Conservation (phyloP, 192 early-diverging fungal genomes). For the Thoreauomyces humboldtii region DNA sequence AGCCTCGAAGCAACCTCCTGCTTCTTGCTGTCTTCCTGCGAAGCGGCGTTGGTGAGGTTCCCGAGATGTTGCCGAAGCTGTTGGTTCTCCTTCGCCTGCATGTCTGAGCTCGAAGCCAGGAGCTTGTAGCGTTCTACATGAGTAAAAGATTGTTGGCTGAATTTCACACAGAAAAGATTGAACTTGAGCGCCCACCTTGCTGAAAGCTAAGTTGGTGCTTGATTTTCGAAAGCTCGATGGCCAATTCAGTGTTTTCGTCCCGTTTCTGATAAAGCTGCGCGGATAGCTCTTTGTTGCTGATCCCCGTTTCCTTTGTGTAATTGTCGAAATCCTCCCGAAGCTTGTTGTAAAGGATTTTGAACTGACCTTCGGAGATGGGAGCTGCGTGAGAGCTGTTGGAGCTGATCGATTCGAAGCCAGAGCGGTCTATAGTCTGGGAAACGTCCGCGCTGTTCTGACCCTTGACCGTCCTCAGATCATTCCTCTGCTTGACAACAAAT, state of each 20-base stretch:
- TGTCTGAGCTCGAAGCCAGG: slow-evolving; percentile 47
- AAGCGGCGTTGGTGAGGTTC: slow-evolving; percentile 46
- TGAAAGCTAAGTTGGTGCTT: slow-evolving; percentile 12
- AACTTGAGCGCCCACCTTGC: slow-evolving; percentile 14
- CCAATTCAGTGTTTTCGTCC: slow-evolving; percentile 55
- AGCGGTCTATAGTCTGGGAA: too few species aligned
- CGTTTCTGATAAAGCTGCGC: slow-evolving; percentile 48
- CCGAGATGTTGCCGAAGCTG: slow-evolving; percentile 62
- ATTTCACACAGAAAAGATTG: too few species aligned
- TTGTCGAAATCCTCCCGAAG: slow-evolving; percentile 24
- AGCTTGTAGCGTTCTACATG: slow-evolving; percentile 58
- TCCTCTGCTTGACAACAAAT: slow-evolving; percentile 24
- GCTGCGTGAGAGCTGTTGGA: not conserved
- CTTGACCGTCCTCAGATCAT: slow-evolving; percentile 6
- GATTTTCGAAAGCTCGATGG: slow-evolving; percentile 49
- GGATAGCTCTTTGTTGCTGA: slow-evolving; percentile 57
- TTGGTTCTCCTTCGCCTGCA: slow-evolving; percentile 58
- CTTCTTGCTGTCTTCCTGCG: slow-evolving; percentile 59
- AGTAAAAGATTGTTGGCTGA: too few species aligned
- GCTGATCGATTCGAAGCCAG: not conserved
- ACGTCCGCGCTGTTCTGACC: too few species aligned
- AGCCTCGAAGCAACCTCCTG: slow-evolving; percentile 54
- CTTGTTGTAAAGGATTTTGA: slow-evolving; percentile 14
- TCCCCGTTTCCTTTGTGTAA: slow-evolving; percentile 48
- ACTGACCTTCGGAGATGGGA: not conserved